Evolutionary conservation across 768 basidiomycete species (phyloP).

Genomic region (Boletus huronensis): DNA sequence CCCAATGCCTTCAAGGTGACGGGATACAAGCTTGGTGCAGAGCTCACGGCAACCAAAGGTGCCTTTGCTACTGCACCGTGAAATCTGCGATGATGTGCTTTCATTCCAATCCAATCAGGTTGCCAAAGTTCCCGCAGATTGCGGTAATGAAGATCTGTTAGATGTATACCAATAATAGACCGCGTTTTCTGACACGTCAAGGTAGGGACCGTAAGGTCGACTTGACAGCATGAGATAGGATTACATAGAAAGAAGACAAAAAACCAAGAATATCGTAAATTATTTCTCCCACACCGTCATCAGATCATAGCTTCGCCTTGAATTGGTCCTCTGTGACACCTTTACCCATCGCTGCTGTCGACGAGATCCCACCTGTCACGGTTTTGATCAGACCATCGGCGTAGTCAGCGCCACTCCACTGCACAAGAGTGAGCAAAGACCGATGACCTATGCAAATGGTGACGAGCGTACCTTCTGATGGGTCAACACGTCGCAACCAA

Average conservation of each 20-base stretch:
- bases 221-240: not conserved
- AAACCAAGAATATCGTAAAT: not conserved
- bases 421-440: conserved; percentile 17
- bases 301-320: conserved; percentile 41
- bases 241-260: conserved; percentile 3
- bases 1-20: conserved; percentile 36
- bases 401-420: conserved; percentile 97
- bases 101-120: not conserved
- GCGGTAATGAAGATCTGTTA: conserved; percentile 8
- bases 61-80: conserved; percentile 37
- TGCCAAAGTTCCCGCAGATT: not conserved
- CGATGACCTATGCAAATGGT: not conserved
- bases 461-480: conserved; percentile 80
- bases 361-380: conserved; percentile 94
- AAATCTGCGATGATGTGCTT: not conserved
- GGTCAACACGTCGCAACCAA: conserved; percentile 93
- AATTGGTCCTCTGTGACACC: conserved; percentile 95
- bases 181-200: not conserved
- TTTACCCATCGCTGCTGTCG: conserved; percentile 98
- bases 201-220: not conserved
- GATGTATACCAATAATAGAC: not conserved
- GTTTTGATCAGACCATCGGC: conserved; percentile 91
- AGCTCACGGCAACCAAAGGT: conserved; percentile 65
- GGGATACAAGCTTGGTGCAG: conserved; percentile 73
- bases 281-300: not conserved